Percentiles rank a stretch among this genome's conserved stretches.
phyloP scores from a whole-genome alignment of 805 yeast genomes.

The Ogataea pignaliae region DNA sequence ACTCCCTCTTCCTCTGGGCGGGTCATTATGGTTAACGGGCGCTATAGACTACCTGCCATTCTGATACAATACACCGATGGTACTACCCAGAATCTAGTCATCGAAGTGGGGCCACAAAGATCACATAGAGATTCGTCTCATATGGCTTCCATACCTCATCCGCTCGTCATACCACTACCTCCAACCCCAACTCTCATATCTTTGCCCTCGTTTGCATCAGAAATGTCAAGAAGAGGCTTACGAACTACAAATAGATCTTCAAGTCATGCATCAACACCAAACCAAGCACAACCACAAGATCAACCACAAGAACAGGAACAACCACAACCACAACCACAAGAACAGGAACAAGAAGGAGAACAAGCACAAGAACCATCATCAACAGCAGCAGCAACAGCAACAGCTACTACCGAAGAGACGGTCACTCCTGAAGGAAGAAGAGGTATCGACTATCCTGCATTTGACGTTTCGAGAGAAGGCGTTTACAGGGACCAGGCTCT shows the following conservation, averaged over 20 bases:
- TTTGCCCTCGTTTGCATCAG: too few relatives aligned
- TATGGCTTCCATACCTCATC: not conserved
- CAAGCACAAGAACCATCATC: too few relatives aligned
- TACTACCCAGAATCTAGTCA: constrained; percentile 22
- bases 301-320: not conserved
- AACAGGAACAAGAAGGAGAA: not conserved
- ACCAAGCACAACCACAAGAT: not conserved
- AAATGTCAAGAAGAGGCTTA: too few relatives aligned
- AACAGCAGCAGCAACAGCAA: too few relatives aligned
- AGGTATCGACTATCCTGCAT: constrained; percentile 33
- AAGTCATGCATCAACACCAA: not conserved
- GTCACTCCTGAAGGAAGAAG: constrained; percentile 16
- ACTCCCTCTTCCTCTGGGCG: constrained; percentile 10
- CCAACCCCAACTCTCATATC: not conserved
- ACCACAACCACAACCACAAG: not conserved
- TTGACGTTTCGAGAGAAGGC: constrained; percentile 32
- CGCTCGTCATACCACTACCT: not conserved
- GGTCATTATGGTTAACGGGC: constrained; percentile 16
- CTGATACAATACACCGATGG: constrained; percentile 29
- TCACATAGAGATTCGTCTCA: constrained; percentile 4
- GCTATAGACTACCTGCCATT: constrained; percentile 28
- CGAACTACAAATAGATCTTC: not conserved
- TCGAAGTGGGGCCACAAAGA: constrained; percentile 27
- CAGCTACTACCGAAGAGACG: too few relatives aligned
- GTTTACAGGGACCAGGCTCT: constrained; percentile 23